These are phyloP conservation scores for Porphyrellus cyaneotinctus DNA, from an alignment of 768 basidiomycete genomes.

Conservation along the genomic window DNA sequence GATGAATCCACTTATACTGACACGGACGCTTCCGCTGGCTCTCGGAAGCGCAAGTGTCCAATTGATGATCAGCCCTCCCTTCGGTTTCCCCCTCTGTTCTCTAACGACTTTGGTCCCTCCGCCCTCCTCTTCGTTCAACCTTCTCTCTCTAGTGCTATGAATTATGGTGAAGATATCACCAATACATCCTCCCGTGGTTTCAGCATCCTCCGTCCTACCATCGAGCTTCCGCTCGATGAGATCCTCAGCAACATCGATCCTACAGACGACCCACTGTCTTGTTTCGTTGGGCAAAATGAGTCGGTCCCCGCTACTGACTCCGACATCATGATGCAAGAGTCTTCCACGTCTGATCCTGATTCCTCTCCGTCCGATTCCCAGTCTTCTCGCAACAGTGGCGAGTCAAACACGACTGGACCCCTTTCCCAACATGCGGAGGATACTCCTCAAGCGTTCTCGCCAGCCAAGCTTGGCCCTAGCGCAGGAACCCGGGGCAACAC, in stretches of 20 bases:
- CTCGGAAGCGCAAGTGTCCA: constrained; percentile 27
- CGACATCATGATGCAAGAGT: constrained; percentile 30
- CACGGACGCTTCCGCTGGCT: constrained; percentile 24
- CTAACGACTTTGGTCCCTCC: constrained; percentile 70
- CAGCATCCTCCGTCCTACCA: constrained; percentile 70
- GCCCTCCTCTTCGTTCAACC: constrained; percentile 68
- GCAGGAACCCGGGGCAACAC: constrained; percentile 47
- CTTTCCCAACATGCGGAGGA: constrained; percentile 42
- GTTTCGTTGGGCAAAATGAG: constrained; percentile 8
- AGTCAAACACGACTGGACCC: constrained; percentile 6
- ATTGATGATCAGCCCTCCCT: constrained; percentile 38
- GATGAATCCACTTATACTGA: constrained; percentile 17
- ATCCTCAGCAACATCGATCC: constrained; percentile 44
- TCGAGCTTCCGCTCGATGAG: constrained; percentile 84
- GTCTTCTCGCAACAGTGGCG: constrained; percentile 4
- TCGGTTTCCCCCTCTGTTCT: constrained; percentile 71
- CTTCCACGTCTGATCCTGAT: constrained; percentile 11
- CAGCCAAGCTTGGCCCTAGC: constrained; percentile 54
- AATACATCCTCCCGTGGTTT: constrained; percentile 48
- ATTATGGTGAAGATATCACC: constrained; percentile 73
- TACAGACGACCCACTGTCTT: constrained; percentile 14
- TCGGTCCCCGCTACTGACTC: constrained; percentile 6
- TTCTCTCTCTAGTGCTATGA: constrained; percentile 62
- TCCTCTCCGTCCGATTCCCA: constrained; percentile 12
- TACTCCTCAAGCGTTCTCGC: constrained; percentile 46